A percentile compares a stretch with the other conserved stretches of the same genome.
These are phyloP conservation scores for Beauveria caledonica DNA, from an alignment of 2,329 filamentous ascomycete species.

Conservation along the genomic window DNA sequence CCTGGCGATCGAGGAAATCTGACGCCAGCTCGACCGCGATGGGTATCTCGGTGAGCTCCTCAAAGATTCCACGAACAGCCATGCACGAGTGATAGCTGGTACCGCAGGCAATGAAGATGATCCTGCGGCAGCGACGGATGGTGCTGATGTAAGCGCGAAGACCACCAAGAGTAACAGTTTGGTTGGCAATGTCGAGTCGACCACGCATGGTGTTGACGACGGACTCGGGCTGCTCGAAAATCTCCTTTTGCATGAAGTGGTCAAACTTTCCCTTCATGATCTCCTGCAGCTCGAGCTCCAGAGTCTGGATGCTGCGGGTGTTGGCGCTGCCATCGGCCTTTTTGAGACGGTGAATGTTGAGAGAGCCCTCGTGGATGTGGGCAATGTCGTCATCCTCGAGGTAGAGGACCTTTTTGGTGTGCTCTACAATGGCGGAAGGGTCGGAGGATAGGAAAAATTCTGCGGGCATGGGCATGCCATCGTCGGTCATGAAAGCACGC, in stretches of 20 bases:
- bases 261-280: constrained; percentile 99
- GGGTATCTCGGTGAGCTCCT: constrained; percentile 95
- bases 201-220: constrained; percentile 99
- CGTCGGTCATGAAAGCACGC: constrained; percentile 96
- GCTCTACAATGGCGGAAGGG: constrained; percentile 95
- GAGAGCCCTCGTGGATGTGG: constrained; percentile 96
- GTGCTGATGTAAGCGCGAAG: constrained; percentile 93
- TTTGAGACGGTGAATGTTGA: constrained; percentile 97
- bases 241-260: constrained; percentile 99
- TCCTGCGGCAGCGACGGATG: constrained; percentile 90
- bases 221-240: constrained; percentile 99
- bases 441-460: constrained; percentile 99
- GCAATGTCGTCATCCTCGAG: constrained; percentile 99
- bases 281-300: constrained; percentile 98
- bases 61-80: constrained; percentile 95
- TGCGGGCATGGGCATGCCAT: constrained; percentile 93
- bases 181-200: constrained; percentile 87
- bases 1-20: constrained; percentile 93
- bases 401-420: constrained; percentile 99
- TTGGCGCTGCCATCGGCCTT: constrained; percentile 97
- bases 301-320: constrained; percentile 94
- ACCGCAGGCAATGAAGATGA: constrained; percentile 98
- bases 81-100: constrained; percentile 99
- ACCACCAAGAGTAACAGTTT: constrained; percentile 90
- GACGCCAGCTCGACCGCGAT: constrained; percentile 96